Percentiles rank a stretch among this genome's conserved stretches.
Evolutionary conservation across 1,284 basidiomycete species (phyloP).

Genomic region (Cutaneotrichosporon sp.): DNA sequence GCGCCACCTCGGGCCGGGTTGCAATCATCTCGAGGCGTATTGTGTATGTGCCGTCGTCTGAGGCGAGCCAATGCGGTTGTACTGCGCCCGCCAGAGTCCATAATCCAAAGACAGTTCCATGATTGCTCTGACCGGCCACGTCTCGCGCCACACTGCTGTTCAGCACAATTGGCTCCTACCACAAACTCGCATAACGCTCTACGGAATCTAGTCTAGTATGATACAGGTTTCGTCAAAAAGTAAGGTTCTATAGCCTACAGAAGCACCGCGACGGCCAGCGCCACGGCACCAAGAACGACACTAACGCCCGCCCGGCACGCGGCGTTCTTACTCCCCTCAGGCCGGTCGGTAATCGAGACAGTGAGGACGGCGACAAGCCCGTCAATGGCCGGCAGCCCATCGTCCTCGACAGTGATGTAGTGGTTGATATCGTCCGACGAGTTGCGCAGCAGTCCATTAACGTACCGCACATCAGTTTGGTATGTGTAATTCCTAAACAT

Average conservation of each 20-base stretch:
- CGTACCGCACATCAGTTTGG: conserved; percentile 65
- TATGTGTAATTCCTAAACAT: conserved; percentile 63
- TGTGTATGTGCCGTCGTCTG: too few species aligned
- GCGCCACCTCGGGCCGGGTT: too few species aligned
- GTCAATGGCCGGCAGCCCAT: conserved; percentile 69
- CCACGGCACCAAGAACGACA: not conserved
- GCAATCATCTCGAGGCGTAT: too few species aligned
- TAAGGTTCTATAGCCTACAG: not conserved
- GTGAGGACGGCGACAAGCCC: conserved; percentile 80
- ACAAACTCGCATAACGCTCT: too few species aligned
- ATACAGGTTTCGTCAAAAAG: not conserved
- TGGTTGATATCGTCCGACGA: conserved; percentile 76
- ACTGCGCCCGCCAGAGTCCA: too few species aligned
- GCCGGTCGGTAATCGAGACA: conserved; percentile 60
- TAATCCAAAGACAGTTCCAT: too few species aligned
- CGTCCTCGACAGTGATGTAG: conserved; percentile 61
- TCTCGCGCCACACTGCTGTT: too few species aligned
- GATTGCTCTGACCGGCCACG: too few species aligned
- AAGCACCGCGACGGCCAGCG: not conserved
- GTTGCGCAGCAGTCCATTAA: conserved; percentile 67
- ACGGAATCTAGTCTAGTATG: not conserved
- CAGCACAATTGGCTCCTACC: too few species aligned
- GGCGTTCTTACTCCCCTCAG: not conserved
- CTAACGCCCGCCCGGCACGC: not conserved
- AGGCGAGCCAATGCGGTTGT: too few species aligned